phyloP scores from a whole-genome alignment of 169 alveolate species.

The Eimeria maxima region DNA sequence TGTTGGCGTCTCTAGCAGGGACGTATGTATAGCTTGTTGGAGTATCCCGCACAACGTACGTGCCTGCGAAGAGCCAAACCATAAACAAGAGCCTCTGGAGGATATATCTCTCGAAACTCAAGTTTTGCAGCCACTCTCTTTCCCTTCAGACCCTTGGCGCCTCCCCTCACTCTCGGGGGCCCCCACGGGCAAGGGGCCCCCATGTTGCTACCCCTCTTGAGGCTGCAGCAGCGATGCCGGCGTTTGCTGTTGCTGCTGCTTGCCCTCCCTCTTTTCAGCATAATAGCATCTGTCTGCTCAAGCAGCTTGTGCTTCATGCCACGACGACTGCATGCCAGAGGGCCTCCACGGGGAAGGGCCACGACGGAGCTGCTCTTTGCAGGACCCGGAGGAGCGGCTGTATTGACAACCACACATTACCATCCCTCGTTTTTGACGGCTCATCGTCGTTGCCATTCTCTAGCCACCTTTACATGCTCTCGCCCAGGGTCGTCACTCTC shows the following conservation, averaged over 20 bases:
- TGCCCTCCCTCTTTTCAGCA: not conserved
- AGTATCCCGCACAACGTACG: not conserved
- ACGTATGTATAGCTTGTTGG: not conserved
- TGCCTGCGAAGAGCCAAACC: not conserved
- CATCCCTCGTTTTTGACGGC: not conserved
- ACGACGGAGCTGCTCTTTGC: not conserved
- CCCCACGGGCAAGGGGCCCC: conserved; percentile 70
- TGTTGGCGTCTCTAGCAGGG: not conserved
- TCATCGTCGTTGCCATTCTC: not conserved
- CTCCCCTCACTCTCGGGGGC: not conserved
- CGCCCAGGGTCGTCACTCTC: not conserved
- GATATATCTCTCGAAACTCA: not conserved
- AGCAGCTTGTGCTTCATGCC: conserved; percentile 30
- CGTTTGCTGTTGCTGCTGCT: conserved; percentile 52
- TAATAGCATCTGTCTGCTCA: not conserved
- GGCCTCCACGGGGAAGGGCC: not conserved
- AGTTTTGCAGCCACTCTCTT: not conserved
- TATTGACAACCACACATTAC: not conserved
- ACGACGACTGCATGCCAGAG: not conserved
- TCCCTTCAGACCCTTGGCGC: not conserved
- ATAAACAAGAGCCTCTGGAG: not conserved
- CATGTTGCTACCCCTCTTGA: conserved; percentile 20
- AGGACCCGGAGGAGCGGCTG: conserved; percentile 14
- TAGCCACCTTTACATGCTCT: not conserved
- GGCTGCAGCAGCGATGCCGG: conserved; percentile 37